phyloP scores from a whole-genome alignment of 176 grass and related monocot species.

The Stipa capillata region DNA sequence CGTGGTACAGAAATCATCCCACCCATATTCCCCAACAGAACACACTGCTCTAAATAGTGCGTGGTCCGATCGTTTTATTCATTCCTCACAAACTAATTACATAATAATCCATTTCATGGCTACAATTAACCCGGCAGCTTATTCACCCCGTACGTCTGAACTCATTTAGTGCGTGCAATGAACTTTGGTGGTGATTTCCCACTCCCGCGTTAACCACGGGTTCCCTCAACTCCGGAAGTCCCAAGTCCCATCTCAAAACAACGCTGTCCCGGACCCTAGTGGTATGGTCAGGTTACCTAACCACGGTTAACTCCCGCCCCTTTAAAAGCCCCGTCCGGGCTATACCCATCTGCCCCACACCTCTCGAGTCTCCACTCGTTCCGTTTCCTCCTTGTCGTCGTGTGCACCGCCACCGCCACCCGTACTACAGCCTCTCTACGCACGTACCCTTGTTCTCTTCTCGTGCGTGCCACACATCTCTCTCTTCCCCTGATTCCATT shows the following conservation, averaged over 20 bases:
- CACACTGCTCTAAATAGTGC: not conserved
- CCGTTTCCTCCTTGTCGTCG: not conserved
- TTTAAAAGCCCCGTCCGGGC: conserved; percentile 34
- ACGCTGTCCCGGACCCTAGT: not conserved
- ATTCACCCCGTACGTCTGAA: not conserved
- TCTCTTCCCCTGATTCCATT: not conserved
- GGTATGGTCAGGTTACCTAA: not conserved
- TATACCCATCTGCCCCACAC: conserved; percentile 21
- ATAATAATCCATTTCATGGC: not conserved
- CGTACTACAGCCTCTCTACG: not conserved
- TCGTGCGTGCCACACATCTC: conserved; percentile 1
- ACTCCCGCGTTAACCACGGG: not conserved
- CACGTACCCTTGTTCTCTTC: not conserved
- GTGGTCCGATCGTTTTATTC: not conserved
- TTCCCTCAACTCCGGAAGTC: not conserved
- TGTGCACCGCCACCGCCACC: not conserved
- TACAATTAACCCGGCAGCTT: not conserved
- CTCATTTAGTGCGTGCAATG: not conserved
- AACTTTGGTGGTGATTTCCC: not conserved
- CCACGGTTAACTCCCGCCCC: conserved; percentile 22
- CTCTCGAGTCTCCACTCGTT: not conserved
- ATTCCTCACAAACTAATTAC: not conserved
- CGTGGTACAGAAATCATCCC: no score
- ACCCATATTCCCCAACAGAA: not conserved
- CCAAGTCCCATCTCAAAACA: not conserved